Base-by-base conservation (phyloP, 2,329 filamentous ascomycete species). In the Aspergillus ibericus region DNA sequence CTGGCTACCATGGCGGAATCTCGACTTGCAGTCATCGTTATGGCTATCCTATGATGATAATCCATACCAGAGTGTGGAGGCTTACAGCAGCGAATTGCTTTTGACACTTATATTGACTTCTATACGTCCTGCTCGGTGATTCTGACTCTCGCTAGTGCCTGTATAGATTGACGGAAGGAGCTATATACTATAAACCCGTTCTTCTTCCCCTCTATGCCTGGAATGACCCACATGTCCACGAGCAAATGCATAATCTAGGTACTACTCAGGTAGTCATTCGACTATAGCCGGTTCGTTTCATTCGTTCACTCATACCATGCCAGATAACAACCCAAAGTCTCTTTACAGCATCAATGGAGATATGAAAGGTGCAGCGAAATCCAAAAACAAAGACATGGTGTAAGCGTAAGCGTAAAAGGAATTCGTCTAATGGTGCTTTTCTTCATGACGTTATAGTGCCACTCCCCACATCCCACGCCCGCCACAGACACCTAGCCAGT, bases 401-500 rank as follows among this genome's bases (percentile, higher is more conserved):
- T 40, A 35, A 38, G 40, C 49, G 18, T 46, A 59, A 57, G 22
- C 18, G 46, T 27, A 25, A 47, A 58, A 38, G 27, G 16, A 32
- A 44, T 16, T 48, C 27, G n/a, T 48, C 53, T 22, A 48, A 60
- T 63, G 58, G 29, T 22, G 42, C 59, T 57, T 50, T 42, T 54
- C 56, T 58, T 58, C 53, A 36, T 18, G 48, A 18, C 36, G 29
- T 70, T 65, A 78, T 61, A 78, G 60, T 9, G 73, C 66, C 49
- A 80, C 78, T 5, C 77, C 77, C 73, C 78, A 80, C 34, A 80
- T 68, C 5, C 77, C 77, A 56, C 76, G 71, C 27, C 78, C 78
- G 22, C 77, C 77, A 59, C 77, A 79, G 18, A 80, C 77, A 5
- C 78, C 78, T 34, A 80, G 66, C 76, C 76, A 78, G 62, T 77